Base-by-base conservation (phyloP, 306 rosid genomes). In the Mucuna pruriens region DNA sequence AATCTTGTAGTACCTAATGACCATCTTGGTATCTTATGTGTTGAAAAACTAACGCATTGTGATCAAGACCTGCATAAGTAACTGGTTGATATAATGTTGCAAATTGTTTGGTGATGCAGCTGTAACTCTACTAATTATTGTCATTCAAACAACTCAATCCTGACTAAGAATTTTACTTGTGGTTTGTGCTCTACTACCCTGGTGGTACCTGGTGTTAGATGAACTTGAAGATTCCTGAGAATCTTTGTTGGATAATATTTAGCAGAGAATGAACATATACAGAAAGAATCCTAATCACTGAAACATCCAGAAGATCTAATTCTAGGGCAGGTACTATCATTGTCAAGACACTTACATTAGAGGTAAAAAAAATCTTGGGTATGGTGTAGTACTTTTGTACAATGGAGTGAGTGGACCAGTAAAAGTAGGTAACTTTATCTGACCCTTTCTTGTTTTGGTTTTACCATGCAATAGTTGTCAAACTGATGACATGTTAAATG, bases 371-470 rank as follows among this genome's bases (percentile, higher is more conserved):
- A 7, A 9, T 52, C 51, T 2, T 20, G 12, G 36, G 8, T 52
- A 54, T 54, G 66, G 66, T 54, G 20, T 20, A 40, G 4, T 12
- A 19, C 13, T 73, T 19, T 19, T 48, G 64, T 51, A 51, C 12
- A 51, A 25, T 29, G 72, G n/a, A n/a, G n/a, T n/a, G n/a, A n/a
- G n/a, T n/a, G n/a, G 34, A 29, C 60, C 22, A 42, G 65, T 61
- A 29, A 17, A 62, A 62, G 54, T 26, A 12, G 60, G 49, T 13
- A 0, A 33, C 63, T 33, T 64, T 55, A 19, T 45, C 17, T 45
- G 61, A 44, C 46, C 19, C 69, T 44, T 76, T 62, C 10, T 17
- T 62, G 38, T 17, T 77, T 33, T 51, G 74, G 3, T 76, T 19
- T 20, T 20, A 46, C 64, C 74, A 12, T 22, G 64, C 64, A 33